Evolutionary conservation across 2,329 filamentous ascomycete species (phyloP).

Genomic region (Cladosporium oxysporum): DNA sequence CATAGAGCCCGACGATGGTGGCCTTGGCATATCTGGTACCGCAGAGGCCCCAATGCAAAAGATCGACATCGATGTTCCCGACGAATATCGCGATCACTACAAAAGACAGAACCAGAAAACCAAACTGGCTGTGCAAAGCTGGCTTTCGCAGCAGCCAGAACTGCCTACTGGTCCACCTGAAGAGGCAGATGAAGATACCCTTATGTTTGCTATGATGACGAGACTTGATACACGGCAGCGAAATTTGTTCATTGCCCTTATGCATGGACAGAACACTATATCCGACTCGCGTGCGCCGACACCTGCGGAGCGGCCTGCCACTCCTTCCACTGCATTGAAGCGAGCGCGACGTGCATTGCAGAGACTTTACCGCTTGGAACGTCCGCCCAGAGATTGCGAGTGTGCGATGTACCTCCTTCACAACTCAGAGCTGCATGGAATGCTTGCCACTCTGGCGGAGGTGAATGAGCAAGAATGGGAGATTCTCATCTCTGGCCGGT

Average conservation of each 20-base stretch:
- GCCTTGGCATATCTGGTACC: conserved; percentile 57
- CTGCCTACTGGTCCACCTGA: conserved; percentile 73
- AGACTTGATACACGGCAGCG: conserved; percentile 75
- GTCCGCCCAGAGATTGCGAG: conserved; percentile 79
- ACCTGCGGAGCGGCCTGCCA: conserved; percentile 46
- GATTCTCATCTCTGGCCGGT: conserved; percentile 87
- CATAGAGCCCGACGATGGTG: conserved; percentile 58
- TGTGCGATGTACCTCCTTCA: conserved; percentile 82
- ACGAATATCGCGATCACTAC: conserved; percentile 91
- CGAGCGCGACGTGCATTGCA: conserved; percentile 79
- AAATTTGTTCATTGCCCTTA: conserved; percentile 77
- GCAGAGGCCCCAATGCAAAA: conserved; percentile 67
- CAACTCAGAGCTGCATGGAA: conserved; percentile 78
- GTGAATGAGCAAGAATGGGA: conserved; percentile 96
- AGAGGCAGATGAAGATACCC: conserved; percentile 90
- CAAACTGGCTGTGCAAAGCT: conserved; percentile 84
- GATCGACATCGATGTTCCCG: conserved; percentile 89
- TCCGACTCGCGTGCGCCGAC: conserved; percentile 65
- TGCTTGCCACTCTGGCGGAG: conserved; percentile 81
- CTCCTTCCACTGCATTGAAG: conserved; percentile 65
- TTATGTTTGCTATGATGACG: conserved; percentile 91
- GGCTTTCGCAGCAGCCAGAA: conserved; percentile 80
- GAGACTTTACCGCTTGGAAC: conserved; percentile 74
- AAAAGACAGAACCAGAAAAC: conserved; percentile 90
- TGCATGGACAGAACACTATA: conserved; percentile 60